phyloP scores from a whole-genome alignment of 768 basidiomycete genomes.

The Crassisporium funariophilum region DNA sequence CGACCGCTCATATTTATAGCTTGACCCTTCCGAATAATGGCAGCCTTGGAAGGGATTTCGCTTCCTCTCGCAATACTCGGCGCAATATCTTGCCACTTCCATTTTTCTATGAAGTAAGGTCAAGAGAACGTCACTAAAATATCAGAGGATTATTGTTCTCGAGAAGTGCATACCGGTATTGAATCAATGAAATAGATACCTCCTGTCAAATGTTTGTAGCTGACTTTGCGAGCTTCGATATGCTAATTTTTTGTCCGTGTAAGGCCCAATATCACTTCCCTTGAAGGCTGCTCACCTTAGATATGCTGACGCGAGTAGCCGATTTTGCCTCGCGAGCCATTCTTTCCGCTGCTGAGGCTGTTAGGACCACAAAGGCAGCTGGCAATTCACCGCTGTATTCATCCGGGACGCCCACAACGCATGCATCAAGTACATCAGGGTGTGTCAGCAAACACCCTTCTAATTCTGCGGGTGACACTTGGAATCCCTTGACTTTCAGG shows the following conservation, averaged over 20 bases:
- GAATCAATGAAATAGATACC: slow-evolving; percentile 37
- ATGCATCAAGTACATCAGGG: slow-evolving; percentile 57
- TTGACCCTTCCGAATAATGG: neutral
- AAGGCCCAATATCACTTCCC: neutral
- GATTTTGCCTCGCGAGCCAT: slow-evolving; percentile 24
- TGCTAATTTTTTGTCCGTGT: slow-evolving; percentile 32
- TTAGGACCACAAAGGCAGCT: slow-evolving; percentile 60
- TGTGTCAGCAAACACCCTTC: slow-evolving; percentile 53
- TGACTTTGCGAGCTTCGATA: slow-evolving; percentile 47
- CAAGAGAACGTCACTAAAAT: neutral
- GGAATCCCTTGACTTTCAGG: slow-evolving; percentile 67
- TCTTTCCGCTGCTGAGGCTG: slow-evolving; percentile 35
- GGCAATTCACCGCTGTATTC: slow-evolving; percentile 68
- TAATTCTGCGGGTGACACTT: slow-evolving; percentile 55
- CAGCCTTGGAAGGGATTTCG: slow-evolving; percentile 24
- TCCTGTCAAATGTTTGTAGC: slow-evolving; percentile 54
- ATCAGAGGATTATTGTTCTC: no score
- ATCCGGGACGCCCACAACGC: slow-evolving; percentile 63
- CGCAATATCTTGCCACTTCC: slow-evolving; percentile 59
- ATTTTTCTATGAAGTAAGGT: slow-evolving; percentile 40
- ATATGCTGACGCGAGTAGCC: slow-evolving; percentile 40
- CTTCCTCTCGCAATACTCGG: slow-evolving; percentile 38
- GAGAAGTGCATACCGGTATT: slow-evolving; percentile 32
- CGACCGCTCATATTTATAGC: neutral
- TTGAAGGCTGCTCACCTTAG: slow-evolving; percentile 36